Evolutionary conservation across 345 rosid species (phyloP), one percentile per base, ranked within the genome.

Genomic region (Hypericum perforatum): DNA sequence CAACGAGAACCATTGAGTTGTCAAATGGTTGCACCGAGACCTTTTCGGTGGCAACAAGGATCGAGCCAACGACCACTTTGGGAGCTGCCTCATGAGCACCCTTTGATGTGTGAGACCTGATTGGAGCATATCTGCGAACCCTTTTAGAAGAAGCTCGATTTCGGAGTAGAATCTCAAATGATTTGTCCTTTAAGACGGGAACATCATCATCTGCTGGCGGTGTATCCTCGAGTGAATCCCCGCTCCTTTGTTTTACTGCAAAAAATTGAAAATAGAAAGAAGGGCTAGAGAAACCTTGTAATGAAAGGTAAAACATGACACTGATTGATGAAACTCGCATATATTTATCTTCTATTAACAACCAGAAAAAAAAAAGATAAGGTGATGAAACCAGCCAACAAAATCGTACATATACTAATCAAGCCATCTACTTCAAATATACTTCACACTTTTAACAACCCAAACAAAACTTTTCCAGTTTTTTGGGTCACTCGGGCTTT

Each of bases 41-140:
- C 62, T 80, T 85, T 45, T 79, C 83, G 3, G 94, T 75, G 15
- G 96, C 95, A 5, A 67, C 62, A 56, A 92, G 79, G 66, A 83
- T 45, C 52, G 94, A 74, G 16, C 96, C 89, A 3, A 70, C 72
- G 45, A 51, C 76, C 61, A 91, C 76, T 54, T 50, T 16, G 16
- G 67, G 64, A 46, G 63, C 39, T 8, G 64, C 57, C 68, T 62
- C 65, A 65, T 63, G 63, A 13, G 22, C 39, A 52, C 29, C 38
- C 42, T 46, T 45, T 5, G 76, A 52, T 6, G 70, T 8, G 22
- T 39, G 66, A 51, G 75, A 60, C 38, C 57, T 47, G 52, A 52
- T 62, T 53, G 54, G 50, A 12, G 57, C 72, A 43, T 63, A 45
- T 41, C 4, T 22, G 32, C 67, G 56, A 9, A 57, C 54, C 1